phyloP scores from a whole-genome alignment of 805 yeast species.

The Grigorovia transvaalensis region DNA sequence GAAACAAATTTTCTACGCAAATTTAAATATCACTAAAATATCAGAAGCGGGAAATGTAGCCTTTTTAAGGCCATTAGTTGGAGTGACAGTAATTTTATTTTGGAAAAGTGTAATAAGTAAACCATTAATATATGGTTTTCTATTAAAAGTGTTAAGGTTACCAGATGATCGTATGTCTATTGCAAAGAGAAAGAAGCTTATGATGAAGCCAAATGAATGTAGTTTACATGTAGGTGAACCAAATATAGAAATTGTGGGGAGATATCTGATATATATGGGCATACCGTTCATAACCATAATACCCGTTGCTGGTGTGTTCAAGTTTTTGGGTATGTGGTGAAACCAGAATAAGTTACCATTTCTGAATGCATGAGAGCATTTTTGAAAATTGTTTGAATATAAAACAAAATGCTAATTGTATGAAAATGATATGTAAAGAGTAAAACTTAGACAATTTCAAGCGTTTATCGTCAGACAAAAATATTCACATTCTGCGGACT shows the following conservation, averaged over 20 bases:
- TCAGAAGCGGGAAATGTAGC: constrained; percentile 28
- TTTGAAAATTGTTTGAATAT: background rate
- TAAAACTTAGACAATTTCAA: background rate
- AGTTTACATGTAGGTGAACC: constrained; percentile 53
- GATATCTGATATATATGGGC: constrained; percentile 75
- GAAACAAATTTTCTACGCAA: constrained; percentile 18
- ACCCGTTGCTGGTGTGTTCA: constrained; percentile 22
- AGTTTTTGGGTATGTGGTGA: constrained; percentile 2
- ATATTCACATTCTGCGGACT: background rate
- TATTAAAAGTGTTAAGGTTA: constrained; percentile 21
- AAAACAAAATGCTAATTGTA: background rate
- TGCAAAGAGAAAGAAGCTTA: constrained; percentile 13
- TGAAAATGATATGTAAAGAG: background rate
- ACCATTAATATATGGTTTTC: constrained; percentile 44
- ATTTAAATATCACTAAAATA: constrained; percentile 4
- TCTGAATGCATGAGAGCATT: background rate
- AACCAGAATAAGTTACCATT: no score
- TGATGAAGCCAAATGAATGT: constrained; percentile 23
- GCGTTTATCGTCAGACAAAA: background rate
- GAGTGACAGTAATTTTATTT: constrained; percentile 47
- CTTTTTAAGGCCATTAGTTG: constrained; percentile 45
- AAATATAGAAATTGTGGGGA: constrained; percentile 67
- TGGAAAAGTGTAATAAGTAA: constrained; percentile 70
- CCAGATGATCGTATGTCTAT: constrained; percentile 19
- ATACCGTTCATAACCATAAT: constrained; percentile 46